Percentiles rank a stretch among this genome's conserved stretches.
phyloP scores from a whole-genome alignment of 2,329 filamentous ascomycete species.

The Teratosphaeria zuluensis region DNA sequence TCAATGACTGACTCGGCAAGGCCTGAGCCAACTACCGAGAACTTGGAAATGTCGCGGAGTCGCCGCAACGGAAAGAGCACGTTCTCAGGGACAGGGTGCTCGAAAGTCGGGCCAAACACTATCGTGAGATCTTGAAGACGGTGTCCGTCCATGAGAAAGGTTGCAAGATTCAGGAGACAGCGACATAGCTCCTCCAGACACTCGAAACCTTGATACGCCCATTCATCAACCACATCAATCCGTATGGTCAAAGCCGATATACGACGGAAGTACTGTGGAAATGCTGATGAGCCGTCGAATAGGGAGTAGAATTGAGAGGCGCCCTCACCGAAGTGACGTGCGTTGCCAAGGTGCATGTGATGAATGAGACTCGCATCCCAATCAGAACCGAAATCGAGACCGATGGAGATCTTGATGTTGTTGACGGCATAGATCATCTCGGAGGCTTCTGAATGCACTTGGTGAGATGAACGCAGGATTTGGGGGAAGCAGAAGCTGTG shows the following conservation, averaged over 20 bases:
- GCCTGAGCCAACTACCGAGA: background rate
- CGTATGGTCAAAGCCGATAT: background rate
- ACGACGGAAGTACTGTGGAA: background rate
- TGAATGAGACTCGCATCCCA: background rate
- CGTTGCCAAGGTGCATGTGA: background rate
- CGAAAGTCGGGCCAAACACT: background rate
- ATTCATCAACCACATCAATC: background rate
- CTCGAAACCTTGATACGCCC: too few species aligned
- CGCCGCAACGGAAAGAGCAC: background rate
- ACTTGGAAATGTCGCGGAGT: background rate
- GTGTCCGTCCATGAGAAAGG: constrained; percentile 9
- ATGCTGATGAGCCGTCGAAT: background rate
- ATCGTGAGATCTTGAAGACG: constrained; percentile 4
- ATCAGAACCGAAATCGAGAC: background rate
- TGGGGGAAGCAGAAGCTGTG: background rate
- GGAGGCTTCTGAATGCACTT: constrained; percentile 16
- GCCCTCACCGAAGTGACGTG: background rate
- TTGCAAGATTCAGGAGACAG: constrained; percentile 4
- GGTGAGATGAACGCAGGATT: constrained; percentile 9
- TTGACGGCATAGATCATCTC: constrained; percentile 16
- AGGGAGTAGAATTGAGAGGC: background rate
- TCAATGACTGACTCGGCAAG: background rate
- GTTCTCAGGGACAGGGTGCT: background rate
- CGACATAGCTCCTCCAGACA: background rate
- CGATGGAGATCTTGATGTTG: constrained; percentile 3